These are phyloP conservation scores for Aschersonia sp. DNA, from an alignment of 2,329 filamentous ascomycete genomes.

Conservation along the genomic window DNA sequence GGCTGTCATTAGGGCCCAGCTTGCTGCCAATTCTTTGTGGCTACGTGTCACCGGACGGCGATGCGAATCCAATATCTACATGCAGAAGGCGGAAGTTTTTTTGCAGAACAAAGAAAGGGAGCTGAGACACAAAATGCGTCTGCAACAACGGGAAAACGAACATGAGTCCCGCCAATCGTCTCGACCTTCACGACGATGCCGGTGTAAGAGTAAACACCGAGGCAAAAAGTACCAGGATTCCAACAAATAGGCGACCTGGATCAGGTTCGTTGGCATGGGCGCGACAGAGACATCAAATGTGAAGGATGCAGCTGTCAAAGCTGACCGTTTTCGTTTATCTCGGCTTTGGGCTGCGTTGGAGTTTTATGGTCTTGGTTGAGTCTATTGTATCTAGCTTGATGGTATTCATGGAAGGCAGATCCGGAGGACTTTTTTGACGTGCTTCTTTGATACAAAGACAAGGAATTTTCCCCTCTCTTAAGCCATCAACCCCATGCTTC, in stretches of 20 bases:
- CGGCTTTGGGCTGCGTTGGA: background rate
- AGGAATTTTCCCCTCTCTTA: background rate
- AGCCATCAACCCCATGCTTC: background rate
- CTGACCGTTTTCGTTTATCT: background rate
- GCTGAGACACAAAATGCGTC: background rate
- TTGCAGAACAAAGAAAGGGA: constrained; percentile 11
- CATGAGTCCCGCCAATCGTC: background rate
- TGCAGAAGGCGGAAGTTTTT: constrained; percentile 29
- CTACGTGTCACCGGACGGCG: constrained; percentile 35
- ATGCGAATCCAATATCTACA: constrained; percentile 30
- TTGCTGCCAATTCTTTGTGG: constrained; percentile 43
- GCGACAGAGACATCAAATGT: background rate
- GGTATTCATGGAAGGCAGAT: background rate
- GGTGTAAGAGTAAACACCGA: too few species aligned
- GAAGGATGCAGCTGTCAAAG: background rate
- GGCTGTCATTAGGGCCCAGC: constrained; percentile 35
- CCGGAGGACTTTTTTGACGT: background rate
- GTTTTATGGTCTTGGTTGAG: constrained; percentile 1
- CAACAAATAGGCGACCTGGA: too few species aligned
- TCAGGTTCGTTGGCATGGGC: too few species aligned
- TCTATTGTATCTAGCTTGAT: background rate
- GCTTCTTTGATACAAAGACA: constrained; percentile 1
- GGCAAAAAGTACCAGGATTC: too few species aligned
- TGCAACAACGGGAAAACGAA: background rate
- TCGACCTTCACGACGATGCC: too few species aligned